Conservation (phyloP, 2,329 filamentous ascomycete species). For the Albifimbria verrucaria region DNA sequence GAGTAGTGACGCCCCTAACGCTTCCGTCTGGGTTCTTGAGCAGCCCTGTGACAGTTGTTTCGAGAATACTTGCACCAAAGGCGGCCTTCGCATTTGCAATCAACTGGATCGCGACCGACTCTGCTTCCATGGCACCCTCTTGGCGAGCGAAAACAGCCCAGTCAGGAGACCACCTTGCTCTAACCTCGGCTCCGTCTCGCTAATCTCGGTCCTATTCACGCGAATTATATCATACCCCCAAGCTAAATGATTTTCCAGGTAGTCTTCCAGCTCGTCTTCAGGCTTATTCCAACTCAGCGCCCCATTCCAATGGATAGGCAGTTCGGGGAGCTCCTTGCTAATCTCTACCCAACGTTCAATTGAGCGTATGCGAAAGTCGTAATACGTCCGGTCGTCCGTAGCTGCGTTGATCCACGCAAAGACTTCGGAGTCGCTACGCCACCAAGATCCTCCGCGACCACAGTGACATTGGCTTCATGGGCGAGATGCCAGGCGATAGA, state of each 20-base stretch:
- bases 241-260: constrained; percentile 7
- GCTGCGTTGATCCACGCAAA: constrained; percentile 30
- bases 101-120: constrained; percentile 18
- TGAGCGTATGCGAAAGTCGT: constrained; percentile 24
- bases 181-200: constrained; percentile 18
- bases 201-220: constrained; percentile 14
- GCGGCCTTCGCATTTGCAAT: constrained; percentile 12
- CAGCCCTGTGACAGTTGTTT: constrained; percentile 12
- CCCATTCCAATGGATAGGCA: constrained; percentile 21
- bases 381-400: constrained; percentile 22
- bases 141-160: constrained; percentile 15
- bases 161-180: constrained; percentile 14
- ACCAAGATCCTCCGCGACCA: constrained; percentile 23
- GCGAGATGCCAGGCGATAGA: constrained; percentile 28
- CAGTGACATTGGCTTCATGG: constrained; percentile 18
- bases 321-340: constrained; percentile 16
- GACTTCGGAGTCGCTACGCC: constrained; percentile 27
- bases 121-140: constrained; percentile 27
- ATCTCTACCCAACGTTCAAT: constrained; percentile 22
- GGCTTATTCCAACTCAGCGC: constrained; percentile 19
- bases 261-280: constrained; percentile 18
- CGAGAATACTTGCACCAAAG: constrained; percentile 11
- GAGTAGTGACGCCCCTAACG: constrained; percentile 14
- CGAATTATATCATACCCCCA: constrained; percentile 25
- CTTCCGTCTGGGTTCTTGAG: constrained; percentile 9